Conservation (phyloP, 1,284 basidiomycete genomes). For the Acaromyces ingoldii region DNA sequence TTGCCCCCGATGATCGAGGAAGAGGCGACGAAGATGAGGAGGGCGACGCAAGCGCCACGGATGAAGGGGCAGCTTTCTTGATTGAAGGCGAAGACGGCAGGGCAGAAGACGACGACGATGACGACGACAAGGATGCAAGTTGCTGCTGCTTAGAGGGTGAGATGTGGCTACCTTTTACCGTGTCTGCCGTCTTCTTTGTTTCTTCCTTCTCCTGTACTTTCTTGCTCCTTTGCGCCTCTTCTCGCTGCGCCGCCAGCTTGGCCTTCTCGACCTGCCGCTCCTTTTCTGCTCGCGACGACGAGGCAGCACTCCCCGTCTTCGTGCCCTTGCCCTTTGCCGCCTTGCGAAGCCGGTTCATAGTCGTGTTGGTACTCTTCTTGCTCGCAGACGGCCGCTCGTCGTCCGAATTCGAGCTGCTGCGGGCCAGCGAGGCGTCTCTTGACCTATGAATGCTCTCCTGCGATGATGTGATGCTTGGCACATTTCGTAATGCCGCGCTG, state of each 20-base stretch:
- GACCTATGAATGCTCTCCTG: too few relatives aligned
- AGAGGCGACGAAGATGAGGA: too few relatives aligned
- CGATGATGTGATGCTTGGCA: too few relatives aligned
- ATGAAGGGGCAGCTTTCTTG: too few relatives aligned
- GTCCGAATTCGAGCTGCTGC: not conserved
- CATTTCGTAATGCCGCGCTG: too few relatives aligned
- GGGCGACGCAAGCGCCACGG: too few relatives aligned
- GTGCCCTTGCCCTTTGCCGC: slow-evolving; percentile 4
- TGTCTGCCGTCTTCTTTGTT: not conserved
- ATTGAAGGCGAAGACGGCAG: too few relatives aligned
- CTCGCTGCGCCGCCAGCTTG: not conserved
- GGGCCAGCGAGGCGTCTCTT: not conserved
- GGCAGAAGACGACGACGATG: too few relatives aligned
- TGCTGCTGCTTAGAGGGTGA: too few relatives aligned
- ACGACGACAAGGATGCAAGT: too few relatives aligned
- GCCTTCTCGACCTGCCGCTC: not conserved
- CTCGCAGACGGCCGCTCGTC: not conserved
- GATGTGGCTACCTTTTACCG: too few relatives aligned
- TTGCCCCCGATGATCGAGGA: too few relatives aligned
- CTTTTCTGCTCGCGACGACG: not conserved
- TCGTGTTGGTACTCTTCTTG: slow-evolving; percentile 1
- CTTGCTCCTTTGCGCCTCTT: not conserved
- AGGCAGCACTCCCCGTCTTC: not conserved
- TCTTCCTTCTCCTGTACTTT: not conserved
- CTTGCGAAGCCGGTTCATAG: not conserved